These are phyloP conservation scores for Candida tropicalis DNA, from an alignment of 1,139 yeast genomes.

Conservation along the genomic window DNA sequence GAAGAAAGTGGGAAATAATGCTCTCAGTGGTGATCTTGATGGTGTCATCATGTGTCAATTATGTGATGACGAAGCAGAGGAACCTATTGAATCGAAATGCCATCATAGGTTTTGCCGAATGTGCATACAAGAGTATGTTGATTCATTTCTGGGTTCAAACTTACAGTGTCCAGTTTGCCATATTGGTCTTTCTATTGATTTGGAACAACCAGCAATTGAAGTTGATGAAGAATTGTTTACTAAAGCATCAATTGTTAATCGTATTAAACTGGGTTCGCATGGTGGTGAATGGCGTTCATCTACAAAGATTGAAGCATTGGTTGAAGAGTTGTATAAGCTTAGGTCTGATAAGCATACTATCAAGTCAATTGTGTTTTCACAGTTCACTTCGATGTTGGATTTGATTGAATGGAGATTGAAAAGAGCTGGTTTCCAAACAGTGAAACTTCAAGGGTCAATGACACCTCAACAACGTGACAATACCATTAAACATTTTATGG, in stretches of 20 bases:
- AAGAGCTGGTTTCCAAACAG: constrained; percentile 93
- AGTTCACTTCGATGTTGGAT: constrained; percentile 95
- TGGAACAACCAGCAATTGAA: constrained; percentile 84
- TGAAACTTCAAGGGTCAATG: constrained; percentile 94
- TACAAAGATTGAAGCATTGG: constrained; percentile 93
- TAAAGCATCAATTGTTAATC: constrained; percentile 84
- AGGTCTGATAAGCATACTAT: constrained; percentile 87
- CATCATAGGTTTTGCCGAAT: constrained; percentile 91
- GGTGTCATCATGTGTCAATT: constrained; percentile 85
- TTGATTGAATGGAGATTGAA: constrained; percentile 92
- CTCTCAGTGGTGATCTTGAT: constrained; percentile 35
- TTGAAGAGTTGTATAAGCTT: constrained; percentile 85
- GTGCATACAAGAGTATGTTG: constrained; percentile 88
- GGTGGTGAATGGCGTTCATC: constrained; percentile 90
- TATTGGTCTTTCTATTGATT: constrained; percentile 84
- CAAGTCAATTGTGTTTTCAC: constrained; percentile 94
- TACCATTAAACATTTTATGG: constrained; percentile 89
- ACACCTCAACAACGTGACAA: constrained; percentile 93
- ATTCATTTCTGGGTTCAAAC: constrained; percentile 69
- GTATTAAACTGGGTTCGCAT: constrained; percentile 72
- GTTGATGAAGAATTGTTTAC: constrained; percentile 65
- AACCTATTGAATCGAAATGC: constrained; percentile 91
- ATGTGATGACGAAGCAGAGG: constrained; percentile 98
- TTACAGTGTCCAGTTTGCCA: constrained; percentile 96
- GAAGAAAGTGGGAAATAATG: constrained; percentile 58